Base-by-base conservation (phyloP, 257 asterid species). In the Solanum tacnaense region DNA sequence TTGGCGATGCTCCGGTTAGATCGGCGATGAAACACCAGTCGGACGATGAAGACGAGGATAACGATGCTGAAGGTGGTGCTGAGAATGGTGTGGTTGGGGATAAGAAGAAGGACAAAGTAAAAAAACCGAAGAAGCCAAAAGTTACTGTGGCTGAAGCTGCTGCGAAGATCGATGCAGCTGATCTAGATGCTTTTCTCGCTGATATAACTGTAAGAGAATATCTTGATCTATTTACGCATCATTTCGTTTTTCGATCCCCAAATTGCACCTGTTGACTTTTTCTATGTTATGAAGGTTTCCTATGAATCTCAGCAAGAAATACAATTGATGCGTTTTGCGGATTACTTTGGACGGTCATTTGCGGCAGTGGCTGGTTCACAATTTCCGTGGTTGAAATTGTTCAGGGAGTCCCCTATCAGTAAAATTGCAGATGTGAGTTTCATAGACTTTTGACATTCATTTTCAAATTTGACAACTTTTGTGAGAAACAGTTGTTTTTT, bases 331-430 rank as follows among this genome's bases (percentile, higher is more conserved):
- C 93, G 98, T 84, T 95, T 96, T 89, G 98, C 98, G 36, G 99
- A 96, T 91, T 96, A 96, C 87, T 95, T 95, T 75, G 98, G 99
- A 38, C 96, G 97, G 85, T 97, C 96, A 68, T 96, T 96, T 91
- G 94, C 98, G 7, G 93, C 91, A 0, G 99, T 96, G 58, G 88
- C 89, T 39, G 92, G 96, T 1, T 90, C 98, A 15, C 98, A 95
- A 82, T 96, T 96, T 89, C 98, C 99, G 15, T 95, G 99, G 99
- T 88, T 90, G 85, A 95, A 94, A 90, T 46, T 96, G 93, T 93
- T 96, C 93, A 93, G 96, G 90, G 99, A 96, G 91, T 96, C 98
- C 41, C 35, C 93, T 3, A 89, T 96, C 90, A 92, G 94, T 1
- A 92, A 94, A 87, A 89, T 91, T 34, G 93, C 96, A 60, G 97